phyloP scores from a whole-genome alignment of 352 stramenopile species.

The Phytophthora fragariaefolia region DNA sequence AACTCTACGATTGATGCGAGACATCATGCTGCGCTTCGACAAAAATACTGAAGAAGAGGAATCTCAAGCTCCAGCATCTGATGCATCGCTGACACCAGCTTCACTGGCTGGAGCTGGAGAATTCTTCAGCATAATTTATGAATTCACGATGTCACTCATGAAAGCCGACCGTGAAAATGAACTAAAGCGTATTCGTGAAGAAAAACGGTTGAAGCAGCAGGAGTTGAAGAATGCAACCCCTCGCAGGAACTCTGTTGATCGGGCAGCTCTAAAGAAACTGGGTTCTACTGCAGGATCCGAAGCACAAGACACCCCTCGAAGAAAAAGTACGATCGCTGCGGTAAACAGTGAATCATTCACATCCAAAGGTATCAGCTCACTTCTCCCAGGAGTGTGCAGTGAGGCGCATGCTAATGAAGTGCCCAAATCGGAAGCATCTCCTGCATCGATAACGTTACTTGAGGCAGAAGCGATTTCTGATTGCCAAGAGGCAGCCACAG shows the following conservation, averaged over 20 bases:
- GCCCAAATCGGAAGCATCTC: background rate
- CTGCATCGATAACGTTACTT: background rate
- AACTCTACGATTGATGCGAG: slow-evolving; percentile 52
- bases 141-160: slow-evolving; percentile 78
- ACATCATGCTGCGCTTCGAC: slow-evolving; percentile 74
- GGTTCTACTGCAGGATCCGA: slow-evolving; percentile 33
- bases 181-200: slow-evolving; percentile 68
- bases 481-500: background rate
- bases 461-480: background rate
- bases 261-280: slow-evolving; percentile 13
- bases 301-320: slow-evolving; percentile 27
- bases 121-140: slow-evolving; percentile 79
- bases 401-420: slow-evolving; percentile 2
- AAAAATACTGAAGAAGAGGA: slow-evolving; percentile 47
- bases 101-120: slow-evolving; percentile 52
- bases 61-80: slow-evolving; percentile 6
- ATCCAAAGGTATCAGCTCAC: background rate
- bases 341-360: background rate
- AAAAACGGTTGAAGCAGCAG: slow-evolving; percentile 63
- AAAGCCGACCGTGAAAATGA: slow-evolving; percentile 85
- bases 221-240: slow-evolving; percentile 54
- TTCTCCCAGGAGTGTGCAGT: slow-evolving; percentile 6
- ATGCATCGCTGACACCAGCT: slow-evolving; percentile 31
- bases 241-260: slow-evolving; percentile 42
- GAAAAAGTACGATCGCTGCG: slow-evolving; percentile 16